A percentile compares a stretch with the other conserved stretches of the same genome.
Conservation (phyloP, 2,329 filamentous ascomycete genomes). For the Venturiaceae sp. region DNA sequence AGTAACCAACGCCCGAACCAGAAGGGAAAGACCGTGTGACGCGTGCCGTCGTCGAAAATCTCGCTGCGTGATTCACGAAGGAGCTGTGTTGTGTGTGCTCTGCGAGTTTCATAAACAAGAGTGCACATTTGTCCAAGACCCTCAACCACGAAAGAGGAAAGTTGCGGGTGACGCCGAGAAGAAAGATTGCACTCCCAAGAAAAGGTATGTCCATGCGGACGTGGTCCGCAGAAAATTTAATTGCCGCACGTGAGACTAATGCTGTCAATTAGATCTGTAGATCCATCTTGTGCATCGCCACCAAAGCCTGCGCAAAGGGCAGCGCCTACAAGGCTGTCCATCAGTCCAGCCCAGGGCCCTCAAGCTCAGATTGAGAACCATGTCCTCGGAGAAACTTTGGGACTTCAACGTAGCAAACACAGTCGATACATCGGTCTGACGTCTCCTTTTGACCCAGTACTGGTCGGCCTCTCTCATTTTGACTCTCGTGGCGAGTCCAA, state of each 20-base stretch:
- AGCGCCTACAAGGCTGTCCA: constrained; percentile 15
- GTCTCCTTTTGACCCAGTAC: constrained; percentile 73
- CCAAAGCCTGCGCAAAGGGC: constrained; percentile 4
- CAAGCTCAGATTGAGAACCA: constrained; percentile 14
- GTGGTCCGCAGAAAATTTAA: constrained; percentile 3
- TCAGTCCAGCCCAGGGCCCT: constrained; percentile 13
- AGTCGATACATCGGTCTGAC: constrained; percentile 78
- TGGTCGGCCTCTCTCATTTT: constrained; percentile 72
- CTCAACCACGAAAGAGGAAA: constrained; percentile 72
- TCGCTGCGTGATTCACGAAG: constrained; percentile 71
- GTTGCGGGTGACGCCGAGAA: constrained; percentile 49
- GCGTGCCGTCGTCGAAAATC: constrained; percentile 64
- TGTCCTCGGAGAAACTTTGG: constrained; percentile 43
- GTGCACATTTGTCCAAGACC: constrained; percentile 69
- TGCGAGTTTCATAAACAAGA: constrained; percentile 71
- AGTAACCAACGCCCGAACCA: constrained; percentile 27
- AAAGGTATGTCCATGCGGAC: constrained; percentile 47
- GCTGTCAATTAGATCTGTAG: constrained; percentile 4
- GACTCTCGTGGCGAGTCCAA: constrained; percentile 74
- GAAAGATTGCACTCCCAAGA: constrained; percentile 53
- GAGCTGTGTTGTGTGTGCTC: constrained; percentile 60
- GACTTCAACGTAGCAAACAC: constrained; percentile 67
- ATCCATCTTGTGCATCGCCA: background rate
- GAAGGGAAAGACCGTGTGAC: constrained; percentile 42
- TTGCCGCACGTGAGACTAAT: constrained; percentile 3